Percentiles rank a stretch among this genome's conserved stretches.
phyloP scores from a whole-genome alignment of 2,329 filamentous ascomycete species.

The Neonectria punicea region DNA sequence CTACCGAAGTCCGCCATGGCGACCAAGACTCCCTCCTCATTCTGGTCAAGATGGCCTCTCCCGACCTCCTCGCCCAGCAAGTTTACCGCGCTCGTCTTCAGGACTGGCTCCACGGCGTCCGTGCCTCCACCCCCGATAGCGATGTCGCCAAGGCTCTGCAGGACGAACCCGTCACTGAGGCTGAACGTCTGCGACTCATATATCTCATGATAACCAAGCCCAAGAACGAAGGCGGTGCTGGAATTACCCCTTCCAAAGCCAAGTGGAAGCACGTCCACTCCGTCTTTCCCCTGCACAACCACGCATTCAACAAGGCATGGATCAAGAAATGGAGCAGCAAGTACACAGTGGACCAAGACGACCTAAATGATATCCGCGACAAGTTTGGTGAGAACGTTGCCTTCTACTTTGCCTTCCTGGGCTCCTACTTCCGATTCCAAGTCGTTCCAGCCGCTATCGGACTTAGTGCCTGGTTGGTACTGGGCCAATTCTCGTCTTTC shows the following conservation, averaged over 20 bases:
- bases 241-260: slow-evolving; percentile 74
- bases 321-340: slow-evolving; percentile 80
- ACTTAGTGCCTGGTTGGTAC: slow-evolving; percentile 79
- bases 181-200: slow-evolving; percentile 87
- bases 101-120: slow-evolving; percentile 93
- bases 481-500: slow-evolving; percentile 84
- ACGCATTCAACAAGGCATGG: slow-evolving; percentile 78
- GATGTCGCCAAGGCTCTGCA: slow-evolving; percentile 76
- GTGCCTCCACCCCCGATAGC: slow-evolving; percentile 78
- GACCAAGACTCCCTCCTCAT: slow-evolving; percentile 80
- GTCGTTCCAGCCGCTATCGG: slow-evolving; percentile 85
- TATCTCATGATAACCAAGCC: slow-evolving; percentile 85
- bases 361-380: slow-evolving; percentile 80
- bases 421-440: slow-evolving; percentile 89
- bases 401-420: slow-evolving; percentile 95
- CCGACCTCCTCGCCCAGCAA: slow-evolving; percentile 79
- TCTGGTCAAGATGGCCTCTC: slow-evolving; percentile 83
- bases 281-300: slow-evolving; percentile 84
- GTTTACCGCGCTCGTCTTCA: slow-evolving; percentile 88
- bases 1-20: slow-evolving; percentile 87
- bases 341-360: slow-evolving; percentile 71
- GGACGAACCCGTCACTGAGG: slow-evolving; percentile 82
- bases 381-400: slow-evolving; percentile 86
- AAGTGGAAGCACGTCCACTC: slow-evolving; percentile 79
- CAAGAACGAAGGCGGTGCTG: slow-evolving; percentile 79